Evolutionary conservation across 331 rosid species (phyloP), one percentile per base, ranked within the genome.

Genomic region (Prunus yedoensis): DNA sequence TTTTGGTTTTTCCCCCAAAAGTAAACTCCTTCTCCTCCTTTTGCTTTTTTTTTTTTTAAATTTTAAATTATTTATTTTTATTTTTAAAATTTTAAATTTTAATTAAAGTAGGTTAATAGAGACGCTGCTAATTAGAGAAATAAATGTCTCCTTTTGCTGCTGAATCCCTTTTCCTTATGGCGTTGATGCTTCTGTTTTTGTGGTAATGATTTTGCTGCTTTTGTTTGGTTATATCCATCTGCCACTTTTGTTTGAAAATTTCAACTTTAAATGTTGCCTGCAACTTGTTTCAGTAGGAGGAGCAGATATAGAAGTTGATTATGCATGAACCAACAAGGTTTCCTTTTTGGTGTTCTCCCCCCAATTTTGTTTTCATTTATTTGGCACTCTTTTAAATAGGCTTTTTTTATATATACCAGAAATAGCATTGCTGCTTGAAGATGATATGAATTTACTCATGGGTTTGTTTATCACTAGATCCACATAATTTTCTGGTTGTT

Each of bases 281-380:
- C 64, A 75, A 1, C 58, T 32, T 67, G 49, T 66, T 15, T 47
- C 13, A 10, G 52, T 14, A 10, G 52, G 16, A 11, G 13, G 52
- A 47, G 43, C 43, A 17, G 6, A 69, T 62, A 59, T 46, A 6
- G 47, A 64, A 63, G 49, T 30, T 59, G 64, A 18, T 66, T 12
- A 18, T 66, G 46, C 28, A 28, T 50, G 54, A 66, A 72, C 68
- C 78, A 25, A 11, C 45, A 54, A 46, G 50, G 10, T 79, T 51
- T 28, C 51, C 52, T 57, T 15, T 51, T 67, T 65, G 17, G 14
- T 68, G 46, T 46, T 45, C 38, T 27, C 45, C 18, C 9, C 35
- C 61, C 50, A 17, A 35, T 61, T 54, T 12, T 3, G 35, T 21
- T 27, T 54, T 46, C 32, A 54, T 27, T 13, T 14, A 8, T 43